phyloP scores from a whole-genome alignment of 1,139 yeast genomes.

The Geotrichum histeridarum region DNA sequence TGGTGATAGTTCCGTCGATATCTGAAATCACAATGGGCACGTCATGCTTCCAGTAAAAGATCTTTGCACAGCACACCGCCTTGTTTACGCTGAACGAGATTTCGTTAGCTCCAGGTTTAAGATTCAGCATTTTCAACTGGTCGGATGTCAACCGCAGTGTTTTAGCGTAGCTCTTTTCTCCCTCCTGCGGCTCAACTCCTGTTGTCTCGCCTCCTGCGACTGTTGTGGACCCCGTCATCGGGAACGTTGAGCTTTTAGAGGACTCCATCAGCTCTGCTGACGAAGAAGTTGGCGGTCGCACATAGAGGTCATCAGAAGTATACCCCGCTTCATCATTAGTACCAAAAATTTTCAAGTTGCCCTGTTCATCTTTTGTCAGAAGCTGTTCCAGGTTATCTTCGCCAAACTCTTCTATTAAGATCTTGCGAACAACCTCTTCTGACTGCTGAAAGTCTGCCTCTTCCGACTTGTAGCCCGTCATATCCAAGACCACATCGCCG shows the following conservation, averaged over 20 bases:
- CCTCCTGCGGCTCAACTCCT: background rate
- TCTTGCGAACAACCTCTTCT: slow-evolving; percentile 59
- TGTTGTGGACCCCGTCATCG: background rate
- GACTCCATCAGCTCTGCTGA: background rate
- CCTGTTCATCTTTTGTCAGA: slow-evolving; percentile 61
- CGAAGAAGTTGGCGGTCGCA: slow-evolving; percentile 6
- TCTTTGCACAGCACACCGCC: slow-evolving; percentile 66
- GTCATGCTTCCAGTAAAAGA: slow-evolving; percentile 78
- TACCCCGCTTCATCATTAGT: slow-evolving; percentile 31
- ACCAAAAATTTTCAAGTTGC: slow-evolving; percentile 60
- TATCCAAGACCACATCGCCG: slow-evolving; percentile 87
- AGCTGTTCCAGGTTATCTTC: slow-evolving; percentile 44
- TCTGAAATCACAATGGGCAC: slow-evolving; percentile 94
- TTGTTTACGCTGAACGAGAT: slow-evolving; percentile 77
- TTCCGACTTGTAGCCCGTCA: slow-evolving; percentile 93
- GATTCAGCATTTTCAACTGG: slow-evolving; percentile 67
- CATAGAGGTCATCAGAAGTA: slow-evolving; percentile 16
- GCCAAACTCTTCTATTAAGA: slow-evolving; percentile 67
- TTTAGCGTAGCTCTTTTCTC: slow-evolving; percentile 52
- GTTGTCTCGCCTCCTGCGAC: background rate
- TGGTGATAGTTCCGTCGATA: slow-evolving; percentile 97
- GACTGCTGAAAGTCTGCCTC: slow-evolving; percentile 47
- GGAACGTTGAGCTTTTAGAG: background rate
- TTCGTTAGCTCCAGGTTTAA: slow-evolving; percentile 75
- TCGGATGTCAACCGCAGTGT: slow-evolving; percentile 89